Evolutionary conservation across 2,329 filamentous ascomycete species (phyloP).

Genomic region (Aspergillus melleus): DNA sequence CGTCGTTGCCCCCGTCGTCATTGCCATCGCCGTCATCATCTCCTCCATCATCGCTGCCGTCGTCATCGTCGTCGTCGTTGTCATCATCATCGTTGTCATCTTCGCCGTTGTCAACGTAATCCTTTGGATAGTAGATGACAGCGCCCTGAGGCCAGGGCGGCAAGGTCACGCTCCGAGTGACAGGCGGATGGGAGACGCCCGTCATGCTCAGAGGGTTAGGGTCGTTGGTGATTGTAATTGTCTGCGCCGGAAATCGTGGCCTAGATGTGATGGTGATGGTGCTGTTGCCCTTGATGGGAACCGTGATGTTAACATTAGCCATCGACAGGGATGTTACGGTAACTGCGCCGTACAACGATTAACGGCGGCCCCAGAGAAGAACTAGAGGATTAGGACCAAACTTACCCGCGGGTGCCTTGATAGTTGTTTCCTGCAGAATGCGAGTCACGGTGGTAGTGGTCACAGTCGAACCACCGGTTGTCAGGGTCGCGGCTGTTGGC

Average conservation of each 20-base stretch:
- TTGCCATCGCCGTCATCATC: neutral
- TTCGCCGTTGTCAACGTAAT: neutral
- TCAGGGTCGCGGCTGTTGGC: neutral
- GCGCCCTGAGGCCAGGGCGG: conserved; percentile 2
- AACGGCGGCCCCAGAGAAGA: neutral
- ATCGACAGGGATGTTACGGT: neutral
- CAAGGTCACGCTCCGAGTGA: conserved; percentile 1
- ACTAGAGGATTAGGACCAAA: neutral
- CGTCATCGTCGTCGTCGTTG: neutral
- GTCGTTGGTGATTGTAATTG: neutral
- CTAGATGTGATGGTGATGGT: neutral
- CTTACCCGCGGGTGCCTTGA: neutral
- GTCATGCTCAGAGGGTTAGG: neutral
- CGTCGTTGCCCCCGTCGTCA: neutral
- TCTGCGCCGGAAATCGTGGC: neutral
- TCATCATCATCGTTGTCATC: neutral
- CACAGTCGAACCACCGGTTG: neutral
- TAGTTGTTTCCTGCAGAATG: conserved; percentile 1
- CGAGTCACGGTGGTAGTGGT: neutral
- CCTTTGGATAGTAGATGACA: conserved; percentile 2
- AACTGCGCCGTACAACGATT: neutral
- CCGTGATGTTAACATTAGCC: neutral
- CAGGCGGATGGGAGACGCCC: conserved; percentile 4
- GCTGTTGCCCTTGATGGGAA: neutral
- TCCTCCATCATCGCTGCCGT: neutral